phyloP scores from a whole-genome alignment of 2,329 filamentous ascomycete species.

The Fusarium clavum region DNA sequence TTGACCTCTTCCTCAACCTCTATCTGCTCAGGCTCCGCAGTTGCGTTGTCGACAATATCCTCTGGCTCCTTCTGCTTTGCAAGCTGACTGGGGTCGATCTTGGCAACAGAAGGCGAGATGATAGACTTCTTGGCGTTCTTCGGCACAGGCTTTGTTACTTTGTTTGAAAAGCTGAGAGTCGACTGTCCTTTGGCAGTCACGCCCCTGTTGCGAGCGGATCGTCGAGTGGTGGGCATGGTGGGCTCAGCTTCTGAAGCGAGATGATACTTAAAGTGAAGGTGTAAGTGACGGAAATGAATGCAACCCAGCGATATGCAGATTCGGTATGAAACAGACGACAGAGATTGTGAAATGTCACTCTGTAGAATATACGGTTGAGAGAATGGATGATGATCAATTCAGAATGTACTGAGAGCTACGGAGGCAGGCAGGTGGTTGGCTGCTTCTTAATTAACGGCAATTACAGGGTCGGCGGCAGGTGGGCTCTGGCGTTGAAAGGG shows the following conservation, averaged over 20 bases:
- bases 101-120: conserved; percentile 50
- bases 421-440: neutral
- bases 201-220: conserved; percentile 56
- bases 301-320: neutral
- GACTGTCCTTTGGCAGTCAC: conserved; percentile 61
- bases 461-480: conserved; percentile 27
- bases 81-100: conserved; percentile 48
- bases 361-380: neutral
- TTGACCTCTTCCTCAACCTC: conserved; percentile 40
- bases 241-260: conserved; percentile 7
- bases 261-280: conserved; percentile 8
- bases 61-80: conserved; percentile 35
- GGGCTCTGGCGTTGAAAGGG: conserved; percentile 5
- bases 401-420: neutral
- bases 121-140: conserved; percentile 61
- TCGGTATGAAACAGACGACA: neutral
- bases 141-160: conserved; percentile 65
- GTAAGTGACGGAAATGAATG: conserved; percentile 4
- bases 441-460: neutral
- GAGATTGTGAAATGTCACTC: neutral
- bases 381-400: conserved; percentile 16
- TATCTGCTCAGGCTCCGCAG: conserved; percentile 31
- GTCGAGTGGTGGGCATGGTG: conserved; percentile 63
- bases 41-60: conserved; percentile 31
- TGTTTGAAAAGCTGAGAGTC: conserved; percentile 66